These are phyloP conservation scores for Chlorella sp. DNA, from an alignment of 139 green algal genomes.

Conservation along the genomic window DNA sequence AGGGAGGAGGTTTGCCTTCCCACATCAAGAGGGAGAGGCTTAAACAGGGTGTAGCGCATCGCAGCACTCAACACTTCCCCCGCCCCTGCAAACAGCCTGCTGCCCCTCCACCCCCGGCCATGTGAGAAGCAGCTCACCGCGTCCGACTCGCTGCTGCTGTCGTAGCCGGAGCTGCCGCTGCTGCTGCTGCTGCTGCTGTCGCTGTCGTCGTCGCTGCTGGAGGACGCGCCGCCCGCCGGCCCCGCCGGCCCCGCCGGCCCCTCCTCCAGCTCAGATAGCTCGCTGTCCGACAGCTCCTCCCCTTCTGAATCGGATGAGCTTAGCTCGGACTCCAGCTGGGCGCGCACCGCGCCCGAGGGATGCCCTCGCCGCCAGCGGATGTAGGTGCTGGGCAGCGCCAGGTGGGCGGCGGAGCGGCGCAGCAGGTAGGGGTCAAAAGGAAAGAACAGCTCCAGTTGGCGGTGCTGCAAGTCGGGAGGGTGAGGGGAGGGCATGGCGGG, in stretches of 20 bases:
- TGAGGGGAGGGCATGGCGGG: no score
- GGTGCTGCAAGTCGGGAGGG: neutral
- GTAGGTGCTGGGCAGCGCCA: constrained; percentile 66
- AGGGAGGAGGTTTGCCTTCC: no score
- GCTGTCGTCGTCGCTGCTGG: neutral
- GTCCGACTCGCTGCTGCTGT: constrained; percentile 10
- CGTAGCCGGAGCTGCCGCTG: constrained; percentile 14
- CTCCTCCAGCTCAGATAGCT: constrained; percentile 20
- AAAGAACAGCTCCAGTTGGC: constrained; percentile 91
- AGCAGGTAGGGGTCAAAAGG: constrained; percentile 96
- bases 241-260: neutral
- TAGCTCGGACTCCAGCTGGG: constrained; percentile 20
- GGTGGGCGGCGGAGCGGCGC: constrained; percentile 59
- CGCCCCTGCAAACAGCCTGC: no score
- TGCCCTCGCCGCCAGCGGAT: constrained; percentile 48
- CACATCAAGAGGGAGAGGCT: no score
- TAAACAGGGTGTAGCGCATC: no score
- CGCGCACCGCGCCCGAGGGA: constrained; percentile 34
- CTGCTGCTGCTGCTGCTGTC: constrained; percentile 8
- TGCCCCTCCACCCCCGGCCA: no score
- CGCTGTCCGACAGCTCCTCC: neutral
- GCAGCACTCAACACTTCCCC: no score
- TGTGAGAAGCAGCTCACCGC: neutral
- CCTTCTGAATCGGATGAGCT: neutral
- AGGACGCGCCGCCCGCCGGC: neutral